Percentiles rank a stretch among this genome's conserved stretches.
Evolutionary conservation across 2,329 filamentous ascomycete species (phyloP).

Genomic region (Talaromyces sp.): DNA sequence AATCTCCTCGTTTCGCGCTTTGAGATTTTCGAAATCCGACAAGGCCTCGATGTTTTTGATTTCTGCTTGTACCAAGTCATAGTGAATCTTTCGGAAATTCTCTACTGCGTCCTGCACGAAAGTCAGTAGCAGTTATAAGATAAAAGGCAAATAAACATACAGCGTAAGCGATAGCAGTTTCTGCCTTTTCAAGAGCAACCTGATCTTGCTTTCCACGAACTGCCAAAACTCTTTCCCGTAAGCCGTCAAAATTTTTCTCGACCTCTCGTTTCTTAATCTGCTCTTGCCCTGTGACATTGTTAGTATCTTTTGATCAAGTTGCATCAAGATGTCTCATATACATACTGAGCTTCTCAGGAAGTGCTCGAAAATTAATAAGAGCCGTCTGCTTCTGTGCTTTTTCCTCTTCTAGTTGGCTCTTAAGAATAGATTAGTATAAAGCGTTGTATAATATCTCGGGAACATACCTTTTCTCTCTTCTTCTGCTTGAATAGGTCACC

Average conservation of each 20-base stretch:
- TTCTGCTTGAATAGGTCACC: constrained; percentile 24
- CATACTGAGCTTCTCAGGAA: constrained; percentile 70
- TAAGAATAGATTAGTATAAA: not conserved
- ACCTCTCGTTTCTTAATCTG: constrained; percentile 46
- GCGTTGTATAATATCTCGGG: not conserved
- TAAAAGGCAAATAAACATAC: constrained; percentile 35
- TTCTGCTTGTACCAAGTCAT: constrained; percentile 64
- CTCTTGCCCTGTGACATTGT: constrained; percentile 35
- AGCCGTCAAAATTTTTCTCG: constrained; percentile 38
- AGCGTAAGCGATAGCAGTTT: constrained; percentile 54
- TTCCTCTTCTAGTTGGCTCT: constrained; percentile 47
- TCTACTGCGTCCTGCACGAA: constrained; percentile 55
- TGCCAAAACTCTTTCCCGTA: constrained; percentile 48
- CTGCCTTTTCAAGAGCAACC: constrained; percentile 55
- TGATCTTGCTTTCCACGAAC: constrained; percentile 56
- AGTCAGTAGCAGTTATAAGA: not conserved
- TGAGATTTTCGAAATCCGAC: constrained; percentile 74
- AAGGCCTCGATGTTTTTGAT: constrained; percentile 72
- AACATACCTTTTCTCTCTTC: constrained; percentile 44
- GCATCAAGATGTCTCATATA: constrained; percentile 24
- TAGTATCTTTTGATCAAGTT: not conserved
- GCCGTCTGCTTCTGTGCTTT: constrained; percentile 67
- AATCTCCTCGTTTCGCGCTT: constrained; percentile 61
- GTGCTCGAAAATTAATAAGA: constrained; percentile 59
- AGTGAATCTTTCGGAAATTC: constrained; percentile 59